A percentile compares a stretch with the other conserved stretches of the same genome.
Conservation (phyloP, 176 grass and related monocot species). For the Rhipidocladum racemiflorum region DNA sequence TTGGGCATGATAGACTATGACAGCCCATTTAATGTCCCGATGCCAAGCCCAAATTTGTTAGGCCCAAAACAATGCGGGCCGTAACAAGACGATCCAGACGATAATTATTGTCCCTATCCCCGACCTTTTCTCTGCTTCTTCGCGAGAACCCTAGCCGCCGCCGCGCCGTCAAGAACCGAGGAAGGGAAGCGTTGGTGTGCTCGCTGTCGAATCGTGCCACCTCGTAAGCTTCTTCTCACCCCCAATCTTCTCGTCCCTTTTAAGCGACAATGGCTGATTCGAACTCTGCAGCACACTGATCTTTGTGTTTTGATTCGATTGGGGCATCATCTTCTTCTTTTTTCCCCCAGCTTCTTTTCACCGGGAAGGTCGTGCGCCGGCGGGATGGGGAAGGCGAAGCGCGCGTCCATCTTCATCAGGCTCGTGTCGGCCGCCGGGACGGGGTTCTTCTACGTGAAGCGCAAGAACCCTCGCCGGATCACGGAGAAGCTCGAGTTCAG, state of each 20-base stretch:
- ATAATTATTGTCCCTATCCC: background rate
- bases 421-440: slow-evolving; percentile 62
- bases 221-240: background rate
- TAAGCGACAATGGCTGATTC: background rate
- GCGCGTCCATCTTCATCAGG: slow-evolving; percentile 66
- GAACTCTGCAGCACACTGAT: background rate
- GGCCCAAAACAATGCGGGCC: background rate
- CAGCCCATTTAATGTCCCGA: background rate
- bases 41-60: background rate
- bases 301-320: background rate
- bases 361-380: background rate
- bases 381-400: slow-evolving; percentile 59
- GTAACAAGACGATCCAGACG: background rate
- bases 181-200: background rate
- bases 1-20: background rate
- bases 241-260: background rate
- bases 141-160: slow-evolving; percentile 20
- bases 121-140: background rate
- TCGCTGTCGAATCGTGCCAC: background rate
- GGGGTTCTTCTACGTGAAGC: slow-evolving; percentile 68
- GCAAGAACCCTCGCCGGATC: slow-evolving; percentile 59
- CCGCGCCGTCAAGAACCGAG: background rate
- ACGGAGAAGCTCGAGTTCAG: slow-evolving; percentile 66
- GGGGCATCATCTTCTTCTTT: background rate
- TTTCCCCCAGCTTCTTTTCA: background rate